Percentiles rank a stretch among this genome's conserved stretches.
These are phyloP conservation scores for Lactarius hatsudake DNA, from an alignment of 768 basidiomycete genomes.

Conservation along the genomic window DNA sequence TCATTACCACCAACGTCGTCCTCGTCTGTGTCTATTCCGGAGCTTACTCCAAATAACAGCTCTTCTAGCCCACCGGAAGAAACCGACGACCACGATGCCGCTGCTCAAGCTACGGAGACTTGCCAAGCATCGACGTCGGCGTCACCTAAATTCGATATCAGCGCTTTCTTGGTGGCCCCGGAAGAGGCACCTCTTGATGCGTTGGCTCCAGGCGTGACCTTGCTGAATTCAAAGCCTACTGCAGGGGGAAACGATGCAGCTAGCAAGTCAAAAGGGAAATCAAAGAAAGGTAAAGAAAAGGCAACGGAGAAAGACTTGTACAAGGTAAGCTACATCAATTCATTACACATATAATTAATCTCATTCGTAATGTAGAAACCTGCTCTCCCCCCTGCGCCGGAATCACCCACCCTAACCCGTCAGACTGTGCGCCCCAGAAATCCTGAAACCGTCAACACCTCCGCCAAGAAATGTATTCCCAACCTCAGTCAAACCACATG, in stretches of 20 bases:
- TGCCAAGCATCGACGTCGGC: slow-evolving; percentile 13
- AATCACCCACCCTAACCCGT: slow-evolving; percentile 26
- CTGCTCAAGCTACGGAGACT: neutral
- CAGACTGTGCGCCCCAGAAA: slow-evolving; percentile 13
- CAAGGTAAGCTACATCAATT: slow-evolving; percentile 8
- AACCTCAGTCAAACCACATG: slow-evolving; percentile 16
- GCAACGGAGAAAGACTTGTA: slow-evolving; percentile 4
- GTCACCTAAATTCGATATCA: slow-evolving; percentile 22
- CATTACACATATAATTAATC: neutral
- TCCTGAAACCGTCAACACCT: slow-evolving; percentile 14
- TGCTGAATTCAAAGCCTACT: slow-evolving; percentile 11
- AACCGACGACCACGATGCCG: slow-evolving; percentile 16
- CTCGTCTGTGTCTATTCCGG: slow-evolving; percentile 26
- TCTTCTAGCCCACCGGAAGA: slow-evolving; percentile 29
- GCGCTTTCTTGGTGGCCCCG: slow-evolving; percentile 25
- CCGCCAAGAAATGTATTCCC: slow-evolving; percentile 8
- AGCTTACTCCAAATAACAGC: slow-evolving; percentile 29
- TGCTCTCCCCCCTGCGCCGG: slow-evolving; percentile 22
- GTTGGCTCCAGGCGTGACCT: slow-evolving; percentile 26
- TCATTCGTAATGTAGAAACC: slow-evolving; percentile 10
- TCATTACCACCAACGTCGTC: slow-evolving; percentile 23
- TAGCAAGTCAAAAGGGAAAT: slow-evolving; percentile 21
- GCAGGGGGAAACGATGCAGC: neutral
- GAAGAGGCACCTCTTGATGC: slow-evolving; percentile 28
- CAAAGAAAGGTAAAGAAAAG: slow-evolving; percentile 27